Evolutionary conservation across 2,329 filamentous ascomycete species (phyloP).

Genomic region (Aspergillus hiratsukae): DNA sequence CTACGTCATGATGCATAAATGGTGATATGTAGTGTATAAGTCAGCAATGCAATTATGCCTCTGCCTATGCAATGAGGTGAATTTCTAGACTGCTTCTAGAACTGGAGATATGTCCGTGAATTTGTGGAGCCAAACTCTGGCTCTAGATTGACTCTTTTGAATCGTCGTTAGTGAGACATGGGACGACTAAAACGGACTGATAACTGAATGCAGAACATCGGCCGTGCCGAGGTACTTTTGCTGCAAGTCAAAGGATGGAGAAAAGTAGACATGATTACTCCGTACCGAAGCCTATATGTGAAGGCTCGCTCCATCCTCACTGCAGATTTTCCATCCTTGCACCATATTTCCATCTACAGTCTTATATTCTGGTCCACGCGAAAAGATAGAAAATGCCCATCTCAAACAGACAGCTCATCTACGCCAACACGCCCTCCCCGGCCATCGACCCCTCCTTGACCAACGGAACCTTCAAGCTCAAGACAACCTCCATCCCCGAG

Average conservation of each 20-base stretch:
- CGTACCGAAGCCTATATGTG: not conserved
- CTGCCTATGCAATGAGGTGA: not conserved
- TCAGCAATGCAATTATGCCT: not conserved
- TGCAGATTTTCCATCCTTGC: conserved; percentile 10
- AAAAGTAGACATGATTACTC: not conserved
- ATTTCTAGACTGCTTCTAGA: not conserved
- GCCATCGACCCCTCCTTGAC: conserved; percentile 34
- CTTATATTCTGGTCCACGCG: not conserved
- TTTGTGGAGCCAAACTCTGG: not conserved
- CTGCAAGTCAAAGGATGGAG: not conserved
- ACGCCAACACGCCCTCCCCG: conserved; percentile 29
- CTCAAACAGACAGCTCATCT: conserved; percentile 35
- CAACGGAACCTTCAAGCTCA: conserved; percentile 33
- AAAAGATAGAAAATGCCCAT: conserved; percentile 14
- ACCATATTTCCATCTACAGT: not conserved
- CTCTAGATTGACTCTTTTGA: not conserved
- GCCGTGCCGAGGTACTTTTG: not conserved
- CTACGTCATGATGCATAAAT: not conserved
- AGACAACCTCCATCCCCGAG: conserved; percentile 22
- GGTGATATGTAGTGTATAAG: not conserved
- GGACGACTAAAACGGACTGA: not conserved
- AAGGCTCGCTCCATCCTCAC: not conserved
- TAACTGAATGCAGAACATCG: not conserved
- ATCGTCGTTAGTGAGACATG: not conserved
- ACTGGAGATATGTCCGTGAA: not conserved